Evolutionary conservation across 2,329 filamentous ascomycete species (phyloP).

Genomic region (Fusarium incarnatum): DNA sequence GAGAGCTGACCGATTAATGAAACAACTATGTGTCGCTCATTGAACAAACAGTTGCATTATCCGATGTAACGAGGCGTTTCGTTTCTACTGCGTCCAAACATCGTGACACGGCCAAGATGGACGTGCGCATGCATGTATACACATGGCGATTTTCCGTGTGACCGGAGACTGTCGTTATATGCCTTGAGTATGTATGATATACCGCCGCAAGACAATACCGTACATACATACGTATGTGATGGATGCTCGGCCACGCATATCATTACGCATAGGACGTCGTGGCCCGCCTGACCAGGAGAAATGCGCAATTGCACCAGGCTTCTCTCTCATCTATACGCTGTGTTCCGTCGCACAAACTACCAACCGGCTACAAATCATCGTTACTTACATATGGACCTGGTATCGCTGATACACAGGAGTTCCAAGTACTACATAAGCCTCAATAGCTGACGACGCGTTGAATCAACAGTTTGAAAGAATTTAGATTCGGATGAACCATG

Average conservation of each 20-base stretch:
- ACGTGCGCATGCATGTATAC: slow-evolving; percentile 4
- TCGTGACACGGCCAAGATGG: slow-evolving; percentile 7
- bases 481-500: slow-evolving; percentile 16
- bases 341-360: slow-evolving; percentile 10
- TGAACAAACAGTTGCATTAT: slow-evolving; percentile 16
- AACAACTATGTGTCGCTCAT: slow-evolving; percentile 31
- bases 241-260: background rate
- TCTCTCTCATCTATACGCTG: background rate
- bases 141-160: slow-evolving; percentile 10
- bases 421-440: slow-evolving; percentile 21
- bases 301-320: background rate
- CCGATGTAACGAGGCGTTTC: slow-evolving; percentile 15
- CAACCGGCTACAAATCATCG: background rate
- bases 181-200: slow-evolving; percentile 14
- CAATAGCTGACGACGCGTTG: slow-evolving; percentile 24
- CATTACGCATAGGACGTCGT: background rate
- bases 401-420: background rate
- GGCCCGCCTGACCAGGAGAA: background rate
- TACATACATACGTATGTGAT: background rate
- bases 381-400: slow-evolving; percentile 10
- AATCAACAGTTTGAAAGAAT: background rate
- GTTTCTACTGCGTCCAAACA: background rate
- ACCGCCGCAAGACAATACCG: background rate
- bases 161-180: slow-evolving; percentile 19
- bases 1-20: slow-evolving; percentile 35